Base-by-base conservation (phyloP, 2,329 filamentous ascomycete species). In the Scedosporium dehoogii region DNA sequence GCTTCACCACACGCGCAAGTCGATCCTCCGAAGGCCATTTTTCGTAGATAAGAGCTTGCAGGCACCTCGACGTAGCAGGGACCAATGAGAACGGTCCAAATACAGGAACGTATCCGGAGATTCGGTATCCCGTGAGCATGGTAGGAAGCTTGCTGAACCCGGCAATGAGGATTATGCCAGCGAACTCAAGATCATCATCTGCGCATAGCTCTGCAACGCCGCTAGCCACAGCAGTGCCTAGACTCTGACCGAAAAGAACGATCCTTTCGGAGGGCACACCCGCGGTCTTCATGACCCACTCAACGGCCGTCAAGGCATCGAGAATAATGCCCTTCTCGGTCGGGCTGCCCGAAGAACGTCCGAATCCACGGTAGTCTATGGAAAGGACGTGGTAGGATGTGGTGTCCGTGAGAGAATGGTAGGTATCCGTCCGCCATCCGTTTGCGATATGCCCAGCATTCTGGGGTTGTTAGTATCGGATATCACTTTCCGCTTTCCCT, bases 291-390 rank as follows among this genome's bases (percentile, higher is more conserved):
- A 91, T 79, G 9, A 89, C 85, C 77, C 89, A 96, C 64, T 91
- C 81, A 3, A 96, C 79, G 3, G 91, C 76, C 0, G 91, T 80
- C 3, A 88, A 79, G 16, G 87, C 91, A 71, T 97, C 93, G 4
- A 83, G 84, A 62, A 96, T 90, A 6, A 97, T 76, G 0, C 93
- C 93, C 42, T 82, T 76, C 75, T 97, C 93, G 0, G 86, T 88
- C 0, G 93, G 93, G 3, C 75, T 76, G n/a, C 93, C 91, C 0
- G 87, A 90, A 7, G 90, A 94, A 46, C 84, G 81, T 0, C 92
- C 92, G 68, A 91, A 97, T 6, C 92, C 92, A 18, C 92, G 88
- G 74, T 97, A 97, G 77, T 96, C 92, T 68, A 96, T 86, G 46
- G 91, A 85, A n/a, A 97, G 79, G 55, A 96, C 83, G 70, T 97